These are phyloP conservation scores for Herpetomonas samuelpessoai DNA, from an alignment of 208 protist species.

Conservation along the genomic window DNA sequence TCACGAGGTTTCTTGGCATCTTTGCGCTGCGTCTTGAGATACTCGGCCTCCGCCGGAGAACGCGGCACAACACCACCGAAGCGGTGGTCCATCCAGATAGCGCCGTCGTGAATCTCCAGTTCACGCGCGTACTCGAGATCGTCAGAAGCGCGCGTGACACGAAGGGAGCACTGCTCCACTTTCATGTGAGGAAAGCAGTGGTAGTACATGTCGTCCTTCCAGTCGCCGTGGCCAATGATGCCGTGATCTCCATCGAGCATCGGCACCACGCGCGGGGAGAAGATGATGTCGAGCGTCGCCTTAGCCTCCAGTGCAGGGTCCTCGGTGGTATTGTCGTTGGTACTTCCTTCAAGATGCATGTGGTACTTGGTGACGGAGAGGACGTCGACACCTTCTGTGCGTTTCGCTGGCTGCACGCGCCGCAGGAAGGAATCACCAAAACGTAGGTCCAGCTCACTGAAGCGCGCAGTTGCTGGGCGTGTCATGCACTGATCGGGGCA, in stretches of 20 bases:
- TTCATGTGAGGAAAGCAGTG: constrained; percentile 43
- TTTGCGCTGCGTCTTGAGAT: constrained; percentile 19
- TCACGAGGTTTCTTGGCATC: constrained; percentile 1
- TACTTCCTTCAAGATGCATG: constrained; percentile 45
- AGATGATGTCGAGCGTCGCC: constrained; percentile 40
- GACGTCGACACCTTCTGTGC: constrained; percentile 7
- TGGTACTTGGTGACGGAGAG: constrained; percentile 24
- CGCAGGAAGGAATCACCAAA: constrained; percentile 30
- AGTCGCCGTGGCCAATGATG: constrained; percentile 37
- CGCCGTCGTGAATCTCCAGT: constrained; percentile 25
- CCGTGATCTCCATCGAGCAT: constrained; percentile 48
- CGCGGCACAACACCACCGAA: constrained; percentile 51
- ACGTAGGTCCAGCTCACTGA: constrained; percentile 38
- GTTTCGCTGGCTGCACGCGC: constrained; percentile 5
- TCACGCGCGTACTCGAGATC: constrained; percentile 32
- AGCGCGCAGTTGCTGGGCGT: constrained; percentile 14
- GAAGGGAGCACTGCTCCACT: constrained; percentile 27
- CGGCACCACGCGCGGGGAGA: constrained; percentile 33
- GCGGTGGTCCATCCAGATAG: constrained; percentile 51
- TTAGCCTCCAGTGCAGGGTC: constrained; percentile 34
- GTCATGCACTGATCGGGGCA: constrained; percentile 39
- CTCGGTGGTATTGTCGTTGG: constrained; percentile 34
- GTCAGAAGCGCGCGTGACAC: constrained; percentile 44
- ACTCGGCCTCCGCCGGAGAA: constrained; percentile 28
- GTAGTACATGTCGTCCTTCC: constrained; percentile 48